Conservation (phyloP, 2,329 filamentous ascomycete genomes). For the Clarireedia monteithiana region DNA sequence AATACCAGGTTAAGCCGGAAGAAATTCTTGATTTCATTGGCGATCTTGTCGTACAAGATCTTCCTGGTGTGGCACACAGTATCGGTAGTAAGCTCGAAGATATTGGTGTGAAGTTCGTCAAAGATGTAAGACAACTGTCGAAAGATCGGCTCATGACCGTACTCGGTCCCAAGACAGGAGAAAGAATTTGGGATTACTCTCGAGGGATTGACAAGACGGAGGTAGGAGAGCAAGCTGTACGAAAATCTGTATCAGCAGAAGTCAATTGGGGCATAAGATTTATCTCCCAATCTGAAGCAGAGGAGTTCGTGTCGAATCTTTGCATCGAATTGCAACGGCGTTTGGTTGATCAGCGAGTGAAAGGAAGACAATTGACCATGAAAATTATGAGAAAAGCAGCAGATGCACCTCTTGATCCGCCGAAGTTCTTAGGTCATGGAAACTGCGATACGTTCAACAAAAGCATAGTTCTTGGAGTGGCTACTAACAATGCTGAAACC, state of each 20-base stretch:
- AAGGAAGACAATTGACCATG: slow-evolving; percentile 80
- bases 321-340: slow-evolving; percentile 79
- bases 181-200: slow-evolving; percentile 83
- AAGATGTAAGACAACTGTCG: slow-evolving; percentile 69
- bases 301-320: slow-evolving; percentile 81
- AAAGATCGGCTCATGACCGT: slow-evolving; percentile 66
- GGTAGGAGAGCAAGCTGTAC: slow-evolving; percentile 74
- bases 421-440: slow-evolving; percentile 90
- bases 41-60: slow-evolving; percentile 65
- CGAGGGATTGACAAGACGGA: slow-evolving; percentile 80
- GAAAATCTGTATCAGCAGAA: slow-evolving; percentile 94
- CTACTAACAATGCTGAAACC: slow-evolving; percentile 65
- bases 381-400: slow-evolving; percentile 87
- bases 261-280: slow-evolving; percentile 98
- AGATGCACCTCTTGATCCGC: slow-evolving; percentile 83
- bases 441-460: slow-evolving; percentile 95
- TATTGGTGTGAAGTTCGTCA: slow-evolving; percentile 72
- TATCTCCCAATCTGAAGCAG: slow-evolving; percentile 82
- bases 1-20: slow-evolving; percentile 80
- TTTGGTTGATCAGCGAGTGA: slow-evolving; percentile 74
- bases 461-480: slow-evolving; percentile 71
- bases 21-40: slow-evolving; percentile 71
- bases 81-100: slow-evolving; percentile 84
- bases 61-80: slow-evolving; percentile 90
- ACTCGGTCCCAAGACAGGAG: slow-evolving; percentile 86